Evolutionary conservation across 495 filamentous ascomycete genomes (phyloP).

Genomic region (Hypoxylon fragiforme): DNA sequence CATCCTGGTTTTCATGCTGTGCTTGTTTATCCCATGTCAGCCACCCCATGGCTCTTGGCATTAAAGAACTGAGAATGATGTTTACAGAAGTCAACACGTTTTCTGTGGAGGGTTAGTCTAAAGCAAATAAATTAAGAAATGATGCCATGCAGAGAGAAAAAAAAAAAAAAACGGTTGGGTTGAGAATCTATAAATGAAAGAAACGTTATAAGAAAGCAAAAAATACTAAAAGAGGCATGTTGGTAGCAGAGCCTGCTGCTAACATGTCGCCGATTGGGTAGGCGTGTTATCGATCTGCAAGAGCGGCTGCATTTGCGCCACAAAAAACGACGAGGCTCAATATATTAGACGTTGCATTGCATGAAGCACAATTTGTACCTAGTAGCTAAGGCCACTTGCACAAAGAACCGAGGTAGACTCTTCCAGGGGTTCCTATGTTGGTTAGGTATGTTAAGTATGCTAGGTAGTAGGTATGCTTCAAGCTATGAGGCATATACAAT

Average conservation of each 20-base stretch:
- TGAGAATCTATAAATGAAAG: not conserved
- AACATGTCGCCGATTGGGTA: slow-evolving; percentile 18
- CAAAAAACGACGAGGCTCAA: slow-evolving; percentile 23
- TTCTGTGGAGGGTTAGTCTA: not conserved
- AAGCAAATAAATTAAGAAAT: too few relatives aligned
- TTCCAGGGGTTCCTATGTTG: too few relatives aligned
- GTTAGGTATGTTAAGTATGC: too few relatives aligned
- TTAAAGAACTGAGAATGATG: not conserved
- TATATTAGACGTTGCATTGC: slow-evolving; percentile 26
- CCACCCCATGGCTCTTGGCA: slow-evolving; percentile 7
- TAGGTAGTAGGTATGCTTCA: not conserved
- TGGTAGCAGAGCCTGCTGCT: slow-evolving; percentile 19
- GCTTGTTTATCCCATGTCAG: not conserved
- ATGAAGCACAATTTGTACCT: too few relatives aligned
- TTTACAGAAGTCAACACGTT: not conserved
- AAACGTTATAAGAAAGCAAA: not conserved
- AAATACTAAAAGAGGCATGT: slow-evolving; percentile 1
- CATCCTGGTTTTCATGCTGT: not conserved
- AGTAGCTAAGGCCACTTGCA: slow-evolving; percentile 7
- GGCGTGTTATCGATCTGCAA: slow-evolving; percentile 3
- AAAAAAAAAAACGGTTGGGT: not conserved
- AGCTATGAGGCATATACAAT: slow-evolving; percentile 3
- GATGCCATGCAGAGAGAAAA: not conserved
- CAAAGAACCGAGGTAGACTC: slow-evolving; percentile 17
- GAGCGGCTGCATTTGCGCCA: slow-evolving; percentile 22